Percentiles rank a stretch among this genome's conserved stretches.
These are phyloP conservation scores for Pleurostoma richardsiae DNA, from an alignment of 2,329 filamentous ascomycete species.

Conservation along the genomic window DNA sequence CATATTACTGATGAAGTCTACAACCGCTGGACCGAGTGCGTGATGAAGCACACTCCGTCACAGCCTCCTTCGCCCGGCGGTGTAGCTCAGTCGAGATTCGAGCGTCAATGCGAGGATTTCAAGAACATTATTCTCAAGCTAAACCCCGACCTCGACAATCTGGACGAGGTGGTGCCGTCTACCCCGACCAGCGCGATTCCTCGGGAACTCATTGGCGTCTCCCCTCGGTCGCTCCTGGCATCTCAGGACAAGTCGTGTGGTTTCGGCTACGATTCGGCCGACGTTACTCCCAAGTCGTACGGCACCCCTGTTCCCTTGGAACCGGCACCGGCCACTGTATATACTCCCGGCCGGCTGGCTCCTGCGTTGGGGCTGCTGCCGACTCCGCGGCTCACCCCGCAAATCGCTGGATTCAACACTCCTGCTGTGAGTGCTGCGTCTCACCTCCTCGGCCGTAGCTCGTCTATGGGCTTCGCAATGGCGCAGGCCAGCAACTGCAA, in stretches of 20 bases:
- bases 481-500: constrained; percentile 43
- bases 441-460: constrained; percentile 40
- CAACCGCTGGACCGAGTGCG: constrained; percentile 89
- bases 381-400: constrained; percentile 54
- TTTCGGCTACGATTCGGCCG: constrained; percentile 30
- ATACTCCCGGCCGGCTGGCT: constrained; percentile 40
- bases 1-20: constrained; percentile 88
- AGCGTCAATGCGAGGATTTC: constrained; percentile 50
- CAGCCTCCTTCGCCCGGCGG: constrained; percentile 51
- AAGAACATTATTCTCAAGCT: constrained; percentile 53
- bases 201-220: constrained; percentile 29
- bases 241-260: constrained; percentile 27
- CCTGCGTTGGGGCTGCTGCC: constrained; percentile 52
- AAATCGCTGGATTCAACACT: constrained; percentile 51
- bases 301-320: constrained; percentile 44
- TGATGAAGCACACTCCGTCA: constrained; percentile 75
- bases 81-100: constrained; percentile 29
- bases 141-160: constrained; percentile 53
- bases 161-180: constrained; percentile 43
- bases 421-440: constrained; percentile 53
- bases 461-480: constrained; percentile 59
- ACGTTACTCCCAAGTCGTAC: constrained; percentile 33
- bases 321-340: constrained; percentile 34
- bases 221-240: constrained; percentile 39
- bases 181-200: constrained; percentile 20